Evolutionary conservation across 495 filamentous ascomycete species (phyloP).

Genomic region (Penicillium bovifimosum): DNA sequence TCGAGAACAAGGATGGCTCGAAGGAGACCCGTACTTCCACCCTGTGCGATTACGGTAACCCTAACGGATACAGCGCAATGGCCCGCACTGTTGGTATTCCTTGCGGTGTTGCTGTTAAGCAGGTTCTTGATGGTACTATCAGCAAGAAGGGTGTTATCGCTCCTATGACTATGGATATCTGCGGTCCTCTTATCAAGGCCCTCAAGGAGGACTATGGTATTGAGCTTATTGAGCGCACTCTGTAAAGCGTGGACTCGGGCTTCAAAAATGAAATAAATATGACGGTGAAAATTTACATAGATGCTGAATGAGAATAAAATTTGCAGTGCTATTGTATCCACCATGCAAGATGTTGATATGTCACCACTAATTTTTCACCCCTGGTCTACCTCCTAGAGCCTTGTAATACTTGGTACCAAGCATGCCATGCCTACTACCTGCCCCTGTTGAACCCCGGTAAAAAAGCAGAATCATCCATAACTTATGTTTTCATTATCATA

Average conservation of each 20-base stretch:
- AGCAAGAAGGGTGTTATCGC: conserved; percentile 73
- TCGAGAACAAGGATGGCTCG: conserved; percentile 72
- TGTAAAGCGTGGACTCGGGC: conserved; percentile 1
- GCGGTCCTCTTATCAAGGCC: conserved; percentile 58
- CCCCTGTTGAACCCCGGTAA: too few species aligned
- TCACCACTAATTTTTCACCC: too few species aligned
- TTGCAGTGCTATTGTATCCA: not conserved
- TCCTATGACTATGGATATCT: conserved; percentile 70
- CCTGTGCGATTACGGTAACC: conserved; percentile 79
- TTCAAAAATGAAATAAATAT: not conserved
- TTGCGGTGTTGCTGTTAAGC: conserved; percentile 60
- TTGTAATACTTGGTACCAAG: too few species aligned
- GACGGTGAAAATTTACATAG: conserved; percentile 1
- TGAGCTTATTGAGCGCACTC: conserved; percentile 10
- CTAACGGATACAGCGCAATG: conserved; percentile 82
- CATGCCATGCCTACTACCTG: too few species aligned
- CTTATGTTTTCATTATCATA: conserved; percentile 29
- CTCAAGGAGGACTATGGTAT: conserved; percentile 34
- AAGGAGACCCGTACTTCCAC: conserved; percentile 75
- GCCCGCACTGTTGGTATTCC: conserved; percentile 62
- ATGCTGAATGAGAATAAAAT: conserved; percentile 4
- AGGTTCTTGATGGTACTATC: conserved; percentile 80
- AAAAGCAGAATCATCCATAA: conserved; percentile 1
- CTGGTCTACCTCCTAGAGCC: too few species aligned
- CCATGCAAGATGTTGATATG: not conserved